Conservation (phyloP, 2,329 filamentous ascomycete genomes). For the Immersiporthe knoxdaviesiana region DNA sequence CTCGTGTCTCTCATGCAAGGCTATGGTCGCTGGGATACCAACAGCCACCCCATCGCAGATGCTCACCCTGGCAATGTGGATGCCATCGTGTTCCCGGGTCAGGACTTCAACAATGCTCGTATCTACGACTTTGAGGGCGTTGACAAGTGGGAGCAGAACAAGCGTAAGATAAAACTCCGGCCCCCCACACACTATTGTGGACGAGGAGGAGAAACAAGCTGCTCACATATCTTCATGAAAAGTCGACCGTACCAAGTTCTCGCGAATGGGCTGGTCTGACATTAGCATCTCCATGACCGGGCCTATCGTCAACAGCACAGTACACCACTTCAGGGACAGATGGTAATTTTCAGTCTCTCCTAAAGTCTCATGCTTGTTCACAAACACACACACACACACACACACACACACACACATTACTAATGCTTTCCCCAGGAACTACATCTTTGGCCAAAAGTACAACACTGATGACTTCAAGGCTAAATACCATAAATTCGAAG, state of each 20-base stretch:
- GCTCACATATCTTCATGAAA: conserved; percentile 15
- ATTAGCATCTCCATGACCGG: conserved; percentile 77
- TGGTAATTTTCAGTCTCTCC: conserved; percentile 57
- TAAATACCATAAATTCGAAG: conserved; percentile 49
- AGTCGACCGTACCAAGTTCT: conserved; percentile 76
- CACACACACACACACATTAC: not conserved
- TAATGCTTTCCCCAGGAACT: conserved; percentile 61
- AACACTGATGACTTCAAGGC: conserved; percentile 48
- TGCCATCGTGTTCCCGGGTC: conserved; percentile 79
- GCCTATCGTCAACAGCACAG: conserved; percentile 73
- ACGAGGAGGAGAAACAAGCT: not conserved
- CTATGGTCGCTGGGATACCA: conserved; percentile 88
- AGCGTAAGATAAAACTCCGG: conserved; percentile 57
- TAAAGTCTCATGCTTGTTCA: too few species aligned
- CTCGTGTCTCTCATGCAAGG: conserved; percentile 40
- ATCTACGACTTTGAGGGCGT: conserved; percentile 83
- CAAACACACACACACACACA: not conserved
- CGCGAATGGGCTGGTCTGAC: conserved; percentile 93
- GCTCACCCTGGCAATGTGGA: conserved; percentile 78
- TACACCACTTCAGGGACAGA: conserved; percentile 78
- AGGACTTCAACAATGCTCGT: conserved; percentile 90
- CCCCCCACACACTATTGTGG: too few species aligned
- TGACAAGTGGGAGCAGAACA: conserved; percentile 80
- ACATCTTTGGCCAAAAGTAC: conserved; percentile 85
- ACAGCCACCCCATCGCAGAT: conserved; percentile 82